Evolutionary conservation across 2,329 filamentous ascomycete genomes (phyloP), one percentile per base, ranked within the genome.

Genomic region (Alternaria arbusti): DNA sequence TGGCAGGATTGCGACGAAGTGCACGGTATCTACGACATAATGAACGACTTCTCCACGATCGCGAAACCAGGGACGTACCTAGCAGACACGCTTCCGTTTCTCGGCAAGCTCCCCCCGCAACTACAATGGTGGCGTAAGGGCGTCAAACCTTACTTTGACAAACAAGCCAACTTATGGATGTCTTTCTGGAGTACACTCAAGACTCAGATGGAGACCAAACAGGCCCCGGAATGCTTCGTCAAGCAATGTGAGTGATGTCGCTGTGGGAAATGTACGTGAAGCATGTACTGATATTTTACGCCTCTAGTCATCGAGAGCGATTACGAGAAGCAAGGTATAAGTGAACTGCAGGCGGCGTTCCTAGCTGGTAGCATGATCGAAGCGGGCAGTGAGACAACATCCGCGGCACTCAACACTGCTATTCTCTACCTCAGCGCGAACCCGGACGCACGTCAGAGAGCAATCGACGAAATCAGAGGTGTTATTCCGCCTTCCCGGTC

Each of bases 341-440:
- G 61, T 43, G 77, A 80, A 46, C 66, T 78, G 4, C 76, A 80
- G 63, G 76, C 74, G 4, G 76, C 78, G 2, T 80, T 77, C 46
- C 62, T 80, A 5, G 78, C 79, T 0, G 78, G 78, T 7, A 75
- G 70, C 15, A 70, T 79, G 55, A 75, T 82, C 10, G 82, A 83
- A 65, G 81, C 80, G 3, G 81, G 82, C 4, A 78, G 71, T 20
- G 78, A 80, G 52, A 83, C 79, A 0, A 80, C 81, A 2, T 72
- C 78, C 10, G 77, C 75, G 2, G 77, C 75, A 5, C 69, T 82
- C n/a, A 77, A 80, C 47, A 77, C 66, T 25, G 70, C 72, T 0
- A 64, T 79, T 10, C 59, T 76, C 1, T 74, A 79, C 47, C 72
- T 80, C 36, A 66, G 70, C 17, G 76, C 76, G 3, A 63, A 70